Conservation (phyloP, 2,329 filamentous ascomycete species). For the Ceratocystiopsis sp. region DNA sequence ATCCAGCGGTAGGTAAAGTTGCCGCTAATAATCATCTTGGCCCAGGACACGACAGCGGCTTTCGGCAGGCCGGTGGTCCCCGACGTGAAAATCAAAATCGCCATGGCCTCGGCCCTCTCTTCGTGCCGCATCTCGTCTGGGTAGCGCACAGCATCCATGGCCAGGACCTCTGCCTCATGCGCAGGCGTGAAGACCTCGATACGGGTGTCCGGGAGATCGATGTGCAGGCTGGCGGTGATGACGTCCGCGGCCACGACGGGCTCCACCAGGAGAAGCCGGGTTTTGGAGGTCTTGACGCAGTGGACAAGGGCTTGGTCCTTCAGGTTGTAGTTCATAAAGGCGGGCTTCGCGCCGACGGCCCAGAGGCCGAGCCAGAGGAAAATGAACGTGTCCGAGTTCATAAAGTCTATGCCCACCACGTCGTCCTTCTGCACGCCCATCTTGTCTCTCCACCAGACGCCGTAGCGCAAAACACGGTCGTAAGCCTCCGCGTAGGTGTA, state of each 20-base stretch:
- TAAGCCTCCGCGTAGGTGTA: constrained; percentile 69
- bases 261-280: constrained; percentile 55
- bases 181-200: constrained; percentile 46
- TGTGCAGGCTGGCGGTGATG: constrained; percentile 38
- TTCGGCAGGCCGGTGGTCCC: constrained; percentile 78
- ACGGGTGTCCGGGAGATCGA: constrained; percentile 31
- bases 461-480: constrained; percentile 52
- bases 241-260: constrained; percentile 31
- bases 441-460: constrained; percentile 52
- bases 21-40: constrained; percentile 39
- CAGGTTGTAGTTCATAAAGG: constrained; percentile 80
- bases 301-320: constrained; percentile 54
- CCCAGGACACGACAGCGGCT: constrained; percentile 59
- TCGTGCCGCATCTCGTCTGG: constrained; percentile 39
- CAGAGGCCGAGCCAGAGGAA: constrained; percentile 65
- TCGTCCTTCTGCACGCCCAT: constrained; percentile 51
- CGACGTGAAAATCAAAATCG: constrained; percentile 66
- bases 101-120: constrained; percentile 37
- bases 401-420: constrained; percentile 65
- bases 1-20: constrained; percentile 38
- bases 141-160: constrained; percentile 34
- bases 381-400: constrained; percentile 64
- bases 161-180: constrained; percentile 34
- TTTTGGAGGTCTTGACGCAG: constrained; percentile 51
- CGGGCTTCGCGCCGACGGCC: constrained; percentile 67